Percentiles rank a stretch among this genome's conserved stretches.
Conservation (phyloP, 108 stramenopile genomes). For the Mayamaea pseudoterrestris region DNA sequence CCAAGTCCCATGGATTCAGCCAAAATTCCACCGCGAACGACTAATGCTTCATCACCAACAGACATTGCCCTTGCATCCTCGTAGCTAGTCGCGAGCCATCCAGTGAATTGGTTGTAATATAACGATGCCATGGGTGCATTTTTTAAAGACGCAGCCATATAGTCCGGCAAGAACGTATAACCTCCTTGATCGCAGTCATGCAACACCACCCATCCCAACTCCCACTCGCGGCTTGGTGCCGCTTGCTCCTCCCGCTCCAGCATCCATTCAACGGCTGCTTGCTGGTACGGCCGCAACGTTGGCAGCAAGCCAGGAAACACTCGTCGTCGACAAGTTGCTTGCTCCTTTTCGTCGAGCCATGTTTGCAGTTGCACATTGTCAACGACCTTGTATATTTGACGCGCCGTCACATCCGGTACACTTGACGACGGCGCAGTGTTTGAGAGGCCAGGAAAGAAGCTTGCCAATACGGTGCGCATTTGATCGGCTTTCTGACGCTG, state of each 20-base stretch:
- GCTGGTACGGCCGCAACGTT: constrained; percentile 54
- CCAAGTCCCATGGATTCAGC: constrained; percentile 62
- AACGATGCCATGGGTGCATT: background rate
- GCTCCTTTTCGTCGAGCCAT: too few species aligned
- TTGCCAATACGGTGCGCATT: too few species aligned
- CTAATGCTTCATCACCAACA: background rate
- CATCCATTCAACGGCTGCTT: constrained; percentile 66
- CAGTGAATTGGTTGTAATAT: constrained; percentile 35
- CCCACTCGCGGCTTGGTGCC: constrained; percentile 25
- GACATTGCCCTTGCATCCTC: constrained; percentile 16
- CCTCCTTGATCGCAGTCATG: too few species aligned
- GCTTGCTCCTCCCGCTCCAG: constrained; percentile 27
- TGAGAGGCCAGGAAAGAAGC: too few species aligned
- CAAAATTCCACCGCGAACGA: constrained; percentile 37
- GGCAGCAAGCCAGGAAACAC: constrained; percentile 41
- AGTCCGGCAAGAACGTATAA: background rate
- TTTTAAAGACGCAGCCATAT: background rate
- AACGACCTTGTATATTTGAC: background rate
- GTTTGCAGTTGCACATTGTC: constrained; percentile 4
- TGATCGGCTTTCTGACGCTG: too few species aligned
- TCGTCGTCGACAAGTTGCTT: too few species aligned
- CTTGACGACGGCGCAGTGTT: too few species aligned
- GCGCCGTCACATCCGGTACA: too few species aligned
- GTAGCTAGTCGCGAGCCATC: constrained; percentile 24
- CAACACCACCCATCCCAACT: too few species aligned